phyloP scores from a whole-genome alignment of 2,329 filamentous ascomycete genomes.

The Pleoardoris graminearum region DNA sequence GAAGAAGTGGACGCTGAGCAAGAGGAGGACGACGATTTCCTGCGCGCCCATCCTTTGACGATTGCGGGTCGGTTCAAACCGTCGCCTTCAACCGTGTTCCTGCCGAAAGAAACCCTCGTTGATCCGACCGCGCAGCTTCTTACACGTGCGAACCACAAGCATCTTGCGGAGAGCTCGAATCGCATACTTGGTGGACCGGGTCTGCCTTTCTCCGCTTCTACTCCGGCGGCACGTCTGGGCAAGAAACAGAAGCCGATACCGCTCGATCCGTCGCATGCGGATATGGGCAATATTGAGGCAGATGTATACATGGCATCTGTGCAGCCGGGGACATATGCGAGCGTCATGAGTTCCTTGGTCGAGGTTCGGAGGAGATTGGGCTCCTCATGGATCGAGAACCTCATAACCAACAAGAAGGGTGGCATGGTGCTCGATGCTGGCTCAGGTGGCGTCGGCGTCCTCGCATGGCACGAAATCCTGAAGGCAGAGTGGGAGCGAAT shows the following conservation, averaged over 20 bases:
- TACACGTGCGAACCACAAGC: slow-evolving; percentile 65
- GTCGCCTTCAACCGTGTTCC: slow-evolving; percentile 70
- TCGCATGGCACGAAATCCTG: slow-evolving; percentile 78
- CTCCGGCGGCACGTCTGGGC: slow-evolving; percentile 56
- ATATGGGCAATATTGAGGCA: slow-evolving; percentile 75
- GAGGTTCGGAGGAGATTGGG: slow-evolving; percentile 76
- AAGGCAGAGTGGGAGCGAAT: slow-evolving; percentile 80
- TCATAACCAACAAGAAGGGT: slow-evolving; percentile 64
- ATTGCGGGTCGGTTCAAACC: slow-evolving; percentile 73
- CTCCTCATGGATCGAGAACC: slow-evolving; percentile 67
- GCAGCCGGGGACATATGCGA: slow-evolving; percentile 71
- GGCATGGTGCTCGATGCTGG: slow-evolving; percentile 74
- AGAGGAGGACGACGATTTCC: slow-evolving; percentile 44
- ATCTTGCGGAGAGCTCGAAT: slow-evolving; percentile 73
- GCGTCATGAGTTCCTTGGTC: slow-evolving; percentile 67
- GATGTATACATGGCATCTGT: slow-evolving; percentile 72
- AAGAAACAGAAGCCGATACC: slow-evolving; percentile 66
- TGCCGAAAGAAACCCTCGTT: slow-evolving; percentile 72
- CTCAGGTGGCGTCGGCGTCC: slow-evolving; percentile 70
- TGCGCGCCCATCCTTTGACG: slow-evolving; percentile 75
- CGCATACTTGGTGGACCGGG: slow-evolving; percentile 74
- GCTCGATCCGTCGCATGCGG: slow-evolving; percentile 64
- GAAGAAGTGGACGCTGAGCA: slow-evolving; percentile 38
- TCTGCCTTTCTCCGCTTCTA: slow-evolving; percentile 77
- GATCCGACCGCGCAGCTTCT: slow-evolving; percentile 72